phyloP scores from a whole-genome alignment of 768 basidiomycete genomes.

The Suillus brevipes region DNA sequence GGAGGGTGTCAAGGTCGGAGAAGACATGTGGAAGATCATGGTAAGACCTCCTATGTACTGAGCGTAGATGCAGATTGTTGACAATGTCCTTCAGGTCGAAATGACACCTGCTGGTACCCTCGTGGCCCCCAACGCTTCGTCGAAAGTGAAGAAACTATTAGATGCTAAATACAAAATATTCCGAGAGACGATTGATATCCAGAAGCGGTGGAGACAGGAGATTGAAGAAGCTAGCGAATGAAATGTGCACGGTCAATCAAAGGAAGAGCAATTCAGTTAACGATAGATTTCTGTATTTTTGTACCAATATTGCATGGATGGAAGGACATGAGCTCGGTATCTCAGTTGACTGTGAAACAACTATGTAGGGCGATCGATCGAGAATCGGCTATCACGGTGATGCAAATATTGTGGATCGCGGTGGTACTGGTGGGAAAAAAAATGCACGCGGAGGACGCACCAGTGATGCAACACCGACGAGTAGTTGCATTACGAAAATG shows the following conservation, averaged over 20 bases:
- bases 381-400: background rate
- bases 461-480: no score
- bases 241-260: background rate
- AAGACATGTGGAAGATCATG: constrained; percentile 91
- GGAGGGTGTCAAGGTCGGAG: constrained; percentile 55
- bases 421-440: no score
- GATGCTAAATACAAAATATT: constrained; percentile 96
- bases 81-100: constrained; percentile 55
- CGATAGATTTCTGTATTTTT: constrained; percentile 6
- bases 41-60: constrained; percentile 39
- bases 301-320: background rate
- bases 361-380: background rate
- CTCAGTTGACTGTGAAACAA: background rate
- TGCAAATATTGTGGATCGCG: background rate
- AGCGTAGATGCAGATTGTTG: background rate
- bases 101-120: constrained; percentile 88
- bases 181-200: constrained; percentile 85
- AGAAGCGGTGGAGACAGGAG: constrained; percentile 81
- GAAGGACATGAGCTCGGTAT: background rate
- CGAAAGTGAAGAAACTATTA: constrained; percentile 71
- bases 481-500: no score
- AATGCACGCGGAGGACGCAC: no score
- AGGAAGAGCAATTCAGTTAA: background rate
- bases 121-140: constrained; percentile 61
- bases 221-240: constrained; percentile 60